Percentiles rank a stretch among this genome's conserved stretches.
These are phyloP conservation scores for Tuber magnatum DNA, from an alignment of 495 filamentous ascomycete species.

Conservation along the genomic window DNA sequence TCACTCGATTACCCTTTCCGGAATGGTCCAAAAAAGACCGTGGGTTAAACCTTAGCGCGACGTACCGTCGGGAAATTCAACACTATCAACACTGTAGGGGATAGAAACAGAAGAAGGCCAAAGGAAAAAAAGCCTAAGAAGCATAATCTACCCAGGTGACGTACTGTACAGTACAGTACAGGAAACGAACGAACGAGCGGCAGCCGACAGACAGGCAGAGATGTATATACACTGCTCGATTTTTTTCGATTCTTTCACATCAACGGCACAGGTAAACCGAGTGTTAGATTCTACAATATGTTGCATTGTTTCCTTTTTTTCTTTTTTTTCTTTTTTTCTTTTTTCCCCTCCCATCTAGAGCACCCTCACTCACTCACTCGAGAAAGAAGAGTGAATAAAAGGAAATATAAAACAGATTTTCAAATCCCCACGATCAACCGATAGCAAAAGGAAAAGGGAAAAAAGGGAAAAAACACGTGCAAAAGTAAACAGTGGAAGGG, in stretches of 20 bases:
- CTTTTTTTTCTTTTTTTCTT: background rate
- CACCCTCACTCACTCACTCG: background rate
- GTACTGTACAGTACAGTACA: no score
- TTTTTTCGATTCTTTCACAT: background rate
- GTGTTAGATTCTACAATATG: background rate
- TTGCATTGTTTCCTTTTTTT: background rate
- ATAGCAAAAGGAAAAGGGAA: background rate
- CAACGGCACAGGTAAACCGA: background rate
- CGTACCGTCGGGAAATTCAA: no score
- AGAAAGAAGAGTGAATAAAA: background rate
- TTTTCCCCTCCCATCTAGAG: background rate
- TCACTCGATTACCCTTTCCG: no score
- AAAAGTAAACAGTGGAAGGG: background rate
- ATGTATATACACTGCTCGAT: background rate
- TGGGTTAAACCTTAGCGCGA: no score
- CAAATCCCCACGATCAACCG: background rate
- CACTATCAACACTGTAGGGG: no score
- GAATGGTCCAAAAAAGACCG: no score
- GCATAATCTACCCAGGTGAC: background rate
- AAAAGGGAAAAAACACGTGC: background rate
- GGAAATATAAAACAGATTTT: slow-evolving; percentile 1
- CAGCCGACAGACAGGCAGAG: background rate
- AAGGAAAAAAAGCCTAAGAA: background rate
- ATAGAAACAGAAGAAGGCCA: background rate
- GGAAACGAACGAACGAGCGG: background rate